Base-by-base conservation (phyloP, 495 filamentous ascomycete genomes). In the Penicillium daleae region DNA sequence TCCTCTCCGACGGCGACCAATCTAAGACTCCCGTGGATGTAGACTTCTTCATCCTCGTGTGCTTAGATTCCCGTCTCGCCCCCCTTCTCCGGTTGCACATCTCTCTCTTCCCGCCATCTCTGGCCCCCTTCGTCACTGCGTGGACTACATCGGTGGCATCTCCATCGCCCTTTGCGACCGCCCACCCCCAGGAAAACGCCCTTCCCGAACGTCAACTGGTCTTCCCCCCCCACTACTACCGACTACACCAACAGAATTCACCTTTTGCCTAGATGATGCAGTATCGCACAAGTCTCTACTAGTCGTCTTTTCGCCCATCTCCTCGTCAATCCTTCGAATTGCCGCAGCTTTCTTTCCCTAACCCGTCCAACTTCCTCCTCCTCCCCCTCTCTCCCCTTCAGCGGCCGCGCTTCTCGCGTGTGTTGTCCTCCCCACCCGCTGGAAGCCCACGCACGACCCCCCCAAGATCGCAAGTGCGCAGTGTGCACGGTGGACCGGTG, bases 391-490 rank as follows among this genome's bases (percentile, higher is more conserved):
- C 64, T 32, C 6, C 40, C 27, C 17, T 54, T 42, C 52, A 59
- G 60, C 55, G 68, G 61, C 67, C 70, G 75, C 70, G 70, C 68
- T 68, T 64, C 66, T 67, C 69, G 66, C 65, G 68, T 71, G 68
- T 71, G 64, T 62, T 64, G 61, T 61, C 62, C 52, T 64, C 72
- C 73, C 71, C 74, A 67, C 71, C 53, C 53, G n/a, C 54, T 72
- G 57, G 67, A 60, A 68, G 66, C 64, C 59, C 64, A 64, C 63
- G 63, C 63, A 57, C 33, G 46, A n/a, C 35, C 31, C 54, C 62
- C 57, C 33, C 66, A 67, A 69, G 71, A 72, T 73, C 74, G 73
- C 72, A 71, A 71, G 73, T 72, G 69, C 66, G 65, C 65, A 67
- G 33, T 68, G 33, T 68, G 69, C 70, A 69, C 65, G 67, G 63